Evolutionary conservation across 2,329 filamentous ascomycete genomes (phyloP), one percentile per base, ranked within the genome.

Genomic region (Pseudogymnoascus sp.): DNA sequence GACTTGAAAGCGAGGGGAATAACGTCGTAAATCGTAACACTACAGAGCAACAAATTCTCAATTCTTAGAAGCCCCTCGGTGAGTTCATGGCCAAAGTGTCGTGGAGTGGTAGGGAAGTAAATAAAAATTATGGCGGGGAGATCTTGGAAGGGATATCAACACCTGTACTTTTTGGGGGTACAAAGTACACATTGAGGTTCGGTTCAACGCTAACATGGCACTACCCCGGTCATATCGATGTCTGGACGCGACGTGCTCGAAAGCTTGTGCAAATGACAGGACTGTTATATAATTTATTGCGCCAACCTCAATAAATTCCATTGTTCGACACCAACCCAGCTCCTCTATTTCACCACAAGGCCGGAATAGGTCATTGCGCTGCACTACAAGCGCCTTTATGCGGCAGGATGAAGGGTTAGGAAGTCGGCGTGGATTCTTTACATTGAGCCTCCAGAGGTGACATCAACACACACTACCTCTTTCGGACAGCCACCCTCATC

Each of bases 401-500:
- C 49, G 16, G 49, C 49, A 56, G 49, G 49, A 56, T 56, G 49
- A 56, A 56, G n/a, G 28, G 49, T 16, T 56, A 56, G 49, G 21
- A 34, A 56, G 5, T 21, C 49, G 49, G n/a, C 49, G 49, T 56
- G 49, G 49, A 56, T 18, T 56, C 49, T 56, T 56, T 36, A 56
- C 28, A 21, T 56, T 36, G 28, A 56, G 16, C 49, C 49, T 56
- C 14, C 25, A 21, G 28, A 56, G 49, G 49, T 56, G 49, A 56
- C 28, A 34, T 56, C 49, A 56, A 56, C 49, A 56, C 49, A 56
- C 18, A 18, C 49, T 4, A 11, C 9, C 49, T 56, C n/a, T 12
- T 56, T 18, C 28, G 28, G 49, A 3, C 49, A 36, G 49, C 16
- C 21, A 16, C 23, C 38, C 59, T 16, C 73, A 77, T 68, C 71